Evolutionary conservation across 306 rosid species (phyloP), one percentile per base, ranked within the genome.

Genomic region (Spatholobus suberectus): DNA sequence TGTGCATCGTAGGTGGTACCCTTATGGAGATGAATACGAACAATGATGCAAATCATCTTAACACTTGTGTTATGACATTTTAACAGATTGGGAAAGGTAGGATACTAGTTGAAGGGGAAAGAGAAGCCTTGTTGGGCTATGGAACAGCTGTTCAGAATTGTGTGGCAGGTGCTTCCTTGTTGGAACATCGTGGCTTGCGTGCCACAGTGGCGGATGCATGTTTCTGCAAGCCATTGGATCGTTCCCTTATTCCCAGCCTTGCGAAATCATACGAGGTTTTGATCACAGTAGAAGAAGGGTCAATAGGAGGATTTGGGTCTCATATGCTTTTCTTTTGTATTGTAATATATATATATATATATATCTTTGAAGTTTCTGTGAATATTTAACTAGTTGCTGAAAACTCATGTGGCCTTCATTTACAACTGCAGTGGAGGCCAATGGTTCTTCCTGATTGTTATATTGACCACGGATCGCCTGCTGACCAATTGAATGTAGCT

Each of bases 251-350:
- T 49, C 93, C 98, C 46, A 82, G 81, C 72, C 91, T 95, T 0
- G 98, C 94, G 0, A 93, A 88, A 86, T 89, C 94, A 1, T 97
- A 95, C 0, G 91, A 93, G 73, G 66, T 90, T 77, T 67, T 95
- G 54, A 87, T 95, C 84, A 95, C 98, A 0, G 92, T 95, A 1
- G 98, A 95, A 89, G 98, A 95, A 87, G 98, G 98, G 71, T 95
- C 98, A 11, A 87, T 95, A 8, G 98, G 98, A 70, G 98, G 98
- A 21, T 95, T 95, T 55, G 97, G 97, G 6, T 95, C 98, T 44
- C 98, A 93, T 76, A 98, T 17, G 49, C 54, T 18, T 43, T 20
- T 20, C 32, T 55, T 21, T 21, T 55, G 29, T 55, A 8, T 21
- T 10, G 1, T 0, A 20, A 21, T 20, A 10, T 10, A 34, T 20